phyloP scores from a whole-genome alignment of 345 rosid species.

The Murraya koenigii region DNA sequence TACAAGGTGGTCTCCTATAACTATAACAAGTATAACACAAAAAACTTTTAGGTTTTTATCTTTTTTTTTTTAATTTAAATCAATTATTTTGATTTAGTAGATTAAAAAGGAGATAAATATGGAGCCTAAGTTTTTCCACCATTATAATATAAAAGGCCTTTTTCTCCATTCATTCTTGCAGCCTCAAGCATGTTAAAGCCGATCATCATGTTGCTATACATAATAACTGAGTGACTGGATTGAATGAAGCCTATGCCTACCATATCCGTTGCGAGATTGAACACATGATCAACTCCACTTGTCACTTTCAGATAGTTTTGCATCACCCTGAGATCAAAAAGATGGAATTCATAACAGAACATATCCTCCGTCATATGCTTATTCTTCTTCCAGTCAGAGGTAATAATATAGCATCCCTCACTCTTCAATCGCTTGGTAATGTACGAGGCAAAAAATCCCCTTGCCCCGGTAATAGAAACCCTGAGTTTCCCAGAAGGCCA shows the following conservation, averaged over 20 bases:
- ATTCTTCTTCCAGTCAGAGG: constrained; percentile 99
- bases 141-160: too few relatives aligned
- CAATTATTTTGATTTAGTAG: too few relatives aligned
- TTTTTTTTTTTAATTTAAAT: too few relatives aligned
- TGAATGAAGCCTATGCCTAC: constrained; percentile 99
- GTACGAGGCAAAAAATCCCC: constrained; percentile 95
- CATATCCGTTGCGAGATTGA: constrained; percentile 97
- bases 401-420: constrained; percentile 89
- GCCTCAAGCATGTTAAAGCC: constrained; percentile 97
- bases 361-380: constrained; percentile 96
- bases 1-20: too few relatives aligned
- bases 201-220: constrained; percentile 97
- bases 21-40: too few relatives aligned
- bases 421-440: constrained; percentile 87
- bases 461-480: constrained; percentile 80
- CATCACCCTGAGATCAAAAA: constrained; percentile 92
- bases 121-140: too few relatives aligned
- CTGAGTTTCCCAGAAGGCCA: constrained; percentile 83
- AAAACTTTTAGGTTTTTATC: too few relatives aligned
- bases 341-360: constrained; percentile 96
- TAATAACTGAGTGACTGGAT: constrained; percentile 92
- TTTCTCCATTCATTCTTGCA: constrained; percentile 89
- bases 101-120: too few relatives aligned
- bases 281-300: constrained; percentile 67
- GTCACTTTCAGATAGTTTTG: constrained; percentile 86